Conservation (phyloP, 306 rosid species). For the Erythrophleum fordii region DNA sequence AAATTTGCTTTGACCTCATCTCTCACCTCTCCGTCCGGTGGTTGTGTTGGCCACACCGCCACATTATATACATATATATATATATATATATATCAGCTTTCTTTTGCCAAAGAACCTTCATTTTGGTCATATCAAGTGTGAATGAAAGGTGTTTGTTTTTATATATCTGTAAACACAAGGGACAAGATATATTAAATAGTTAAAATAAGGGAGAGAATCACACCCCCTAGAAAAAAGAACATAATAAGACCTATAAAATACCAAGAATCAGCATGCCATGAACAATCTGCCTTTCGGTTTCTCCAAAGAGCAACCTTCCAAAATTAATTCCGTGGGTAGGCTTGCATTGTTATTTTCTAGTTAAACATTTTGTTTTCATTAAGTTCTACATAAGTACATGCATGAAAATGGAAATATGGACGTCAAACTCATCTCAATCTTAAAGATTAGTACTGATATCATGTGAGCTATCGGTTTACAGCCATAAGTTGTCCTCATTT, state of each 20-base stretch:
- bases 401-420: not conserved
- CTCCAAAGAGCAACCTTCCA: not conserved
- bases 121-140: conserved; percentile 8
- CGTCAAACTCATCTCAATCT: not conserved
- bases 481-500: not conserved
- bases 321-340: not conserved
- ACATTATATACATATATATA: conserved; percentile 1
- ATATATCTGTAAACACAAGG: not conserved
- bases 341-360: not conserved
- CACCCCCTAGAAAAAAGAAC: not conserved
- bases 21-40: conserved; percentile 41
- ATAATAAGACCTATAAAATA: not conserved
- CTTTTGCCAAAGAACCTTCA: conserved; percentile 23
- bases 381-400: not conserved
- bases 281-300: conserved; percentile 34
- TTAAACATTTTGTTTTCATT: not conserved
- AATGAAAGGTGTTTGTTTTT: conserved; percentile 14
- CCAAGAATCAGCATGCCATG: conserved; percentile 26
- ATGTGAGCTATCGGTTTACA: not conserved
- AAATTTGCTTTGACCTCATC: conserved; percentile 54
- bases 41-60: conserved; percentile 18
- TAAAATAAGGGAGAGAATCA: conserved; percentile 13
- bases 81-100: not conserved
- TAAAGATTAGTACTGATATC: not conserved
- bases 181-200: conserved; percentile 12